These are phyloP conservation scores for Peltaster fructicola DNA, from an alignment of 2,329 filamentous ascomycete species.

Conservation along the genomic window DNA sequence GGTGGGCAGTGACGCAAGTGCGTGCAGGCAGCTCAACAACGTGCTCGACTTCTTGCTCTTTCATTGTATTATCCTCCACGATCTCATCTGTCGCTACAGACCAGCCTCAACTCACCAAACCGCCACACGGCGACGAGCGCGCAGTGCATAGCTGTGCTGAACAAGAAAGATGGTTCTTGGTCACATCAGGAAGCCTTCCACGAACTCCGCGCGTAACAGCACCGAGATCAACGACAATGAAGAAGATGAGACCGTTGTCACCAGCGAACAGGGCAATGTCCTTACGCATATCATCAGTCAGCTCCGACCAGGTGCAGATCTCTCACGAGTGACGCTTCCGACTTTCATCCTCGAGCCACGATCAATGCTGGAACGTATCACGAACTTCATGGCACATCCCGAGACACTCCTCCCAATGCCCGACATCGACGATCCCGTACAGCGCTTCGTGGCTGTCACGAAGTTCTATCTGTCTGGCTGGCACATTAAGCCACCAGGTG, in stretches of 20 bases:
- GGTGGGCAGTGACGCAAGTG: too few species aligned
- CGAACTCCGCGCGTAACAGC: conserved; percentile 23
- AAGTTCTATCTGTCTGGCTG: conserved; percentile 97
- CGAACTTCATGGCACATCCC: conserved; percentile 99
- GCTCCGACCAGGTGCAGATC: conserved; percentile 81
- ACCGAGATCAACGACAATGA: conserved; percentile 24
- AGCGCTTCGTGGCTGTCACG: conserved; percentile 85
- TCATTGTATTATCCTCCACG: not conserved
- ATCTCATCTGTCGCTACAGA: not conserved
- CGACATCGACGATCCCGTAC: conserved; percentile 67
- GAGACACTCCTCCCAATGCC: conserved; percentile 85
- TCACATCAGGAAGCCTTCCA: conserved; percentile 31
- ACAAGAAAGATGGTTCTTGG: conserved; percentile 28
- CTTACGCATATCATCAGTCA: conserved; percentile 95
- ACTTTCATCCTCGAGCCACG: conserved; percentile 96
- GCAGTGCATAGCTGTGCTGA: too few species aligned
- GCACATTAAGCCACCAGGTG: conserved; percentile 94
- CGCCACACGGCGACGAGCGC: too few species aligned
- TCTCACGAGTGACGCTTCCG: conserved; percentile 83
- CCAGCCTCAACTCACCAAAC: too few species aligned
- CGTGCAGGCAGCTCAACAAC: not conserved
- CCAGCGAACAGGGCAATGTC: conserved; percentile 90
- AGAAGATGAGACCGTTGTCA: conserved; percentile 54
- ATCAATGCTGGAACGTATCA: conserved; percentile 96
- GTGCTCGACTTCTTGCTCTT: not conserved